These are phyloP conservation scores for Breynia disticha DNA, from an alignment of 441 rosid genomes.

Conservation along the genomic window DNA sequence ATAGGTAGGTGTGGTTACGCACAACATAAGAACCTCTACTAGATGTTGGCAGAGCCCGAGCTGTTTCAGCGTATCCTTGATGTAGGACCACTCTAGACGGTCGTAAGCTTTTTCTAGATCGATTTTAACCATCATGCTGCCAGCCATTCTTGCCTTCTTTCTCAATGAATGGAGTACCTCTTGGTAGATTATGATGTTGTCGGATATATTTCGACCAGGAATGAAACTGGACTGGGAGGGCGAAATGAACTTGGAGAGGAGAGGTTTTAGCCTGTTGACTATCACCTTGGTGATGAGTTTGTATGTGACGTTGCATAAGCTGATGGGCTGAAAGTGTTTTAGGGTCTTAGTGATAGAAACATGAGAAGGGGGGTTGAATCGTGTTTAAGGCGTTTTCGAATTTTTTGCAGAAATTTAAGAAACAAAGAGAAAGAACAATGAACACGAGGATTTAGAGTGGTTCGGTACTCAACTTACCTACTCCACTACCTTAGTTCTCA, in stretches of 20 bases:
- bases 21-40: background rate
- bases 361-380: no score
- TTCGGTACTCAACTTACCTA: no score
- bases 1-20: background rate
- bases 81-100: background rate
- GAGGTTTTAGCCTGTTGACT: background rate
- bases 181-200: background rate
- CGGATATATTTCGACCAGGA: background rate
- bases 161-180: constrained; percentile 1
- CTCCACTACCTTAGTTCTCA: no score
- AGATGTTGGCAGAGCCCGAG: background rate
- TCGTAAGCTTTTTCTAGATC: constrained; percentile 1
- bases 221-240: background rate
- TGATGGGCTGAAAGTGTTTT: background rate
- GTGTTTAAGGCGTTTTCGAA: no score
- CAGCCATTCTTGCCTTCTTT: background rate
- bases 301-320: background rate
- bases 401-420: no score
- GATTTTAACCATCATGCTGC: background rate
- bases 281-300: background rate
- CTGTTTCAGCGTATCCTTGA: background rate
- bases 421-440: no score
- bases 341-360: no score
- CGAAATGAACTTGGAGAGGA: background rate
- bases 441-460: no score